phyloP scores from a whole-genome alignment of 495 filamentous ascomycete species.

The Podospora tetraspora region DNA sequence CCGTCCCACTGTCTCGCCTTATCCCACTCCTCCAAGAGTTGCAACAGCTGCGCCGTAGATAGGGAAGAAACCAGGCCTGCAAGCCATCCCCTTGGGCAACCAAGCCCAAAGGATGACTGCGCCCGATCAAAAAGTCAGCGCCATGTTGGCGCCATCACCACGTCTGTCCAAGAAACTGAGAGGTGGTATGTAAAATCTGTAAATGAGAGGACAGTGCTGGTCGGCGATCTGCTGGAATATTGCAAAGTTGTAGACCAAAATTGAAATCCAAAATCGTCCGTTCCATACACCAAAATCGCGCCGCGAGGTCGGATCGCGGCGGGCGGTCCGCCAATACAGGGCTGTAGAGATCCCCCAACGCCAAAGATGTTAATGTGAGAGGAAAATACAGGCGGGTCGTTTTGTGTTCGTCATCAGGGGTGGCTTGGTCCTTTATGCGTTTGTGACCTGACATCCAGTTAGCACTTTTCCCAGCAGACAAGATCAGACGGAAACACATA shows the following conservation, averaged over 20 bases:
- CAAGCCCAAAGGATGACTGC: background rate
- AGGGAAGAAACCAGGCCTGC: background rate
- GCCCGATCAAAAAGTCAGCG: background rate
- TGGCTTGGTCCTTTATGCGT: slow-evolving; percentile 42
- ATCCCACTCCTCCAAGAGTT: background rate
- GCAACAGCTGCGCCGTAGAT: background rate
- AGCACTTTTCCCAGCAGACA: slow-evolving; percentile 15
- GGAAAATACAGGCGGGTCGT: slow-evolving; percentile 47
- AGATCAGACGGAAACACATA: slow-evolving; percentile 35
- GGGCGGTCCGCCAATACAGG: slow-evolving; percentile 41
- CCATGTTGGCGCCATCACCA: background rate
- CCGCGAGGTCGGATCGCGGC: slow-evolving; percentile 31
- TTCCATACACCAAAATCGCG: slow-evolving; percentile 36
- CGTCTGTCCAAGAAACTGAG: background rate
- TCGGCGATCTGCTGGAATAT: slow-evolving; percentile 24
- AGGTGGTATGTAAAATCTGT: slow-evolving; percentile 14
- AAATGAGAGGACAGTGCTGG: slow-evolving; percentile 46
- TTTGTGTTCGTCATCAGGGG: slow-evolving; percentile 39
- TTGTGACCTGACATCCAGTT: slow-evolving; percentile 46
- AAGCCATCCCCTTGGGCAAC: background rate
- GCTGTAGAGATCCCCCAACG: slow-evolving; percentile 41
- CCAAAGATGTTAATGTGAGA: slow-evolving; percentile 47
- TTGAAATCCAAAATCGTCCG: slow-evolving; percentile 25
- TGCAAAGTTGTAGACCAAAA: slow-evolving; percentile 26
- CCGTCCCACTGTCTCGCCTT: background rate